A percentile compares a stretch with the other conserved stretches of the same genome.
Evolutionary conservation across 306 rosid genomes (phyloP).

Genomic region (Lupinus albus): DNA sequence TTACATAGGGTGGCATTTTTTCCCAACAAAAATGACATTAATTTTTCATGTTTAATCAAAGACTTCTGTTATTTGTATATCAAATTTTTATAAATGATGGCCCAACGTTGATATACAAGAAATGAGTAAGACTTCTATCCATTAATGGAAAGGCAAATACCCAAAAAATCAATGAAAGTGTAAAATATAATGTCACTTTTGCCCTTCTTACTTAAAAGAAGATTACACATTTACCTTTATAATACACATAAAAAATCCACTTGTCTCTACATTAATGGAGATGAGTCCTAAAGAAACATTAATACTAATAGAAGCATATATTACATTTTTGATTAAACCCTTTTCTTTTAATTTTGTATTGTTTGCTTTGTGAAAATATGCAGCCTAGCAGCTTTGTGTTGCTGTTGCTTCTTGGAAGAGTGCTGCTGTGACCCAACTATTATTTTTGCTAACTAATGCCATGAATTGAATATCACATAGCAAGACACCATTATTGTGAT

Average conservation of each 20-base stretch:
- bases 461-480: conserved; percentile 19
- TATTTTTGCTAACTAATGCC: conserved; percentile 39
- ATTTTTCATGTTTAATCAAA: not conserved
- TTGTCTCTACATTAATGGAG: too few relatives aligned
- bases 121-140: too few relatives aligned
- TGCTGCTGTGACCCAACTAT: conserved; percentile 87
- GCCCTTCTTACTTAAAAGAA: too few relatives aligned
- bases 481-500: conserved; percentile 31
- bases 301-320: not conserved
- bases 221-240: too few relatives aligned
- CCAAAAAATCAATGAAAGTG: too few relatives aligned
- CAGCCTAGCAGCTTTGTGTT: conserved; percentile 83
- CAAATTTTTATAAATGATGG: too few relatives aligned
- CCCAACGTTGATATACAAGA: too few relatives aligned
- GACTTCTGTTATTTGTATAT: too few relatives aligned
- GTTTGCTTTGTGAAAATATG: conserved; percentile 23
- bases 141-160: too few relatives aligned
- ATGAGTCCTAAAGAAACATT: too few relatives aligned
- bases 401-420: conserved; percentile 80
- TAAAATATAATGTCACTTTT: too few relatives aligned
- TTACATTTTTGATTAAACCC: not conserved
- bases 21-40: not conserved
- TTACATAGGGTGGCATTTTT: conserved; percentile 8
- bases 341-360: not conserved
- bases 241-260: too few relatives aligned